Conservation (phyloP, 441 rosid genomes). For the Omphalea diandra region DNA sequence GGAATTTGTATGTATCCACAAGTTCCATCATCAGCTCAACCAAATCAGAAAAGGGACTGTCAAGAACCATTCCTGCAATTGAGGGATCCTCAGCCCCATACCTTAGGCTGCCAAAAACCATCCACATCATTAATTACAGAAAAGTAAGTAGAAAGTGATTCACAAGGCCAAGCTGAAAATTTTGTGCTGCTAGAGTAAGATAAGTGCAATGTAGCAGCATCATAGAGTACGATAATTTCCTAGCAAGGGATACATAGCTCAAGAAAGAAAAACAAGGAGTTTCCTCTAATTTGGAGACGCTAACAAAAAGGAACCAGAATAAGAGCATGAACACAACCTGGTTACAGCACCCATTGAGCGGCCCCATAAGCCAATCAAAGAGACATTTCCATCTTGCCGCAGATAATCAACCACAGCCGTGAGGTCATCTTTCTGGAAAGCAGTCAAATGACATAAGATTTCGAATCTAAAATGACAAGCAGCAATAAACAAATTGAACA, state of each 20-base stretch:
- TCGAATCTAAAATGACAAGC: conserved; percentile 15
- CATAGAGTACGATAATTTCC: conserved; percentile 2
- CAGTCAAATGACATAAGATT: conserved; percentile 25
- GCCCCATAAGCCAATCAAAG: conserved; percentile 97
- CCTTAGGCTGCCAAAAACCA: conserved; percentile 62
- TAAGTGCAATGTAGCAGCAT: not conserved
- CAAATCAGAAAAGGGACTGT: conserved; percentile 96
- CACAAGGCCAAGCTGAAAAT: conserved; percentile 4
- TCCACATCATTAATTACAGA: conserved; percentile 19
- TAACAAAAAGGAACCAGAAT: conserved; percentile 17
- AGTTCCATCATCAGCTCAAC: conserved; percentile 99
- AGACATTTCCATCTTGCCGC: conserved; percentile 88
- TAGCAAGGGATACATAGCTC: not conserved
- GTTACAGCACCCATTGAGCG: conserved; percentile 99
- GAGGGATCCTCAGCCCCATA: conserved; percentile 99
- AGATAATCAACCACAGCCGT: conserved; percentile 81
- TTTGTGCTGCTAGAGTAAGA: not conserved
- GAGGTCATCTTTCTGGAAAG: conserved; percentile 89
- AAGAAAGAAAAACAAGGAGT: not conserved
- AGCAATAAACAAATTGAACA: conserved; percentile 10
- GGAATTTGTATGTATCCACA: conserved; percentile 81
- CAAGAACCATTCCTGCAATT: conserved; percentile 96
- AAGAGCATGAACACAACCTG: conserved; percentile 46
- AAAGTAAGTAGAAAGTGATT: conserved; percentile 15
- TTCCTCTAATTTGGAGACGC: conserved; percentile 5